Percentiles rank a stretch among this genome's conserved stretches.
Evolutionary conservation across 164 flowering plant species (phyloP).

Genomic region (Umbellularia californica): DNA sequence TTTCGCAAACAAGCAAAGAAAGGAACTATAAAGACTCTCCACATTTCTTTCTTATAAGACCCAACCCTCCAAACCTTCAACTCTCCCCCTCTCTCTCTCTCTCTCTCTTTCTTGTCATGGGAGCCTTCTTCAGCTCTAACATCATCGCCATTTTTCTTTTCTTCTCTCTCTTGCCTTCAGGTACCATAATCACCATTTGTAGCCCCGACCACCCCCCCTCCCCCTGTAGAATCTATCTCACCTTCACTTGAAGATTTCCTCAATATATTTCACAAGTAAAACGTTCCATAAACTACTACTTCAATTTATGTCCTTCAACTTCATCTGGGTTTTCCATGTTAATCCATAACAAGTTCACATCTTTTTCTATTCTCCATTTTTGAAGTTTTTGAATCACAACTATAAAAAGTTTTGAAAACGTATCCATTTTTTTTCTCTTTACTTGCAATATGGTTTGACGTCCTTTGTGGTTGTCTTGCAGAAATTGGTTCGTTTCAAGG

Average conservation of each 20-base stretch:
- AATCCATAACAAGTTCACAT: background rate
- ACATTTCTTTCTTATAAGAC: background rate
- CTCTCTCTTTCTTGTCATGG: slow-evolving; percentile 26
- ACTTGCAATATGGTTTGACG: background rate
- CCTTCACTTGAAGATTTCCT: background rate
- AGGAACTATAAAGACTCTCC: slow-evolving; percentile 15
- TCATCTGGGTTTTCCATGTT: background rate
- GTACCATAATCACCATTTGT: slow-evolving; percentile 22
- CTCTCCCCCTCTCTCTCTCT: slow-evolving; percentile 13
- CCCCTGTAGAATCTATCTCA: background rate
- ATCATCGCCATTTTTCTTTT: slow-evolving; percentile 27
- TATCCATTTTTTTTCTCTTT: background rate
- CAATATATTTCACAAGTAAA: background rate
- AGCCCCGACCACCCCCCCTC: too few species aligned
- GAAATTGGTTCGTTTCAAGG: slow-evolving; percentile 29
- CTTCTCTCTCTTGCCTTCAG: slow-evolving; percentile 32
- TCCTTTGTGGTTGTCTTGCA: slow-evolving; percentile 8
- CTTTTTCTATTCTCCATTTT: background rate
- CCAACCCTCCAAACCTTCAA: slow-evolving; percentile 9
- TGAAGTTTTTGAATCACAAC: background rate
- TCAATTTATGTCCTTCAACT: background rate
- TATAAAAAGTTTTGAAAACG: too few species aligned
- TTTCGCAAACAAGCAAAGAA: slow-evolving; percentile 28
- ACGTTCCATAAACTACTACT: background rate
- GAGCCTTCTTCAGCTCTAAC: slow-evolving; percentile 20